Evolutionary conservation across 495 filamentous ascomycete species (phyloP).

Genomic region (Tuber brumale): DNA sequence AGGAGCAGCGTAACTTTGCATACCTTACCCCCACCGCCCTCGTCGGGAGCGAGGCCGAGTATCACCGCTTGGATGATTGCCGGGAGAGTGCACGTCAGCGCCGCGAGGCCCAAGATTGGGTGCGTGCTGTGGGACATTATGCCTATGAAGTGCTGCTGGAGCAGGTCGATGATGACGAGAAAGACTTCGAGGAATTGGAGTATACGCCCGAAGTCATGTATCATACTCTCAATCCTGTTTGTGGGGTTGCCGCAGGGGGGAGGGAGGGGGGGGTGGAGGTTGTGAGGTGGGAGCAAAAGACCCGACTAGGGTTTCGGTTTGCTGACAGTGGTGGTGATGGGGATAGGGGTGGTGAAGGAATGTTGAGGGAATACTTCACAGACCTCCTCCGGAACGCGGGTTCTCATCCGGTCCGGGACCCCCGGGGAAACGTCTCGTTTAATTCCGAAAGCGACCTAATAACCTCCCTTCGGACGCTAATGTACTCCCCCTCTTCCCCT

Average conservation of each 20-base stretch:
- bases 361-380: conserved; percentile 22
- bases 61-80: neutral
- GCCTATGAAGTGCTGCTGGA: neutral
- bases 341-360: conserved; percentile 38
- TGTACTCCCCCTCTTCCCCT: neutral
- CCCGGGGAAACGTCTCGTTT: neutral
- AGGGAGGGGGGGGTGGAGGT: conserved; percentile 58
- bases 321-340: conserved; percentile 29
- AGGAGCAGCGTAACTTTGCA: too few relatives aligned
- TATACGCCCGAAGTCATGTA: neutral
- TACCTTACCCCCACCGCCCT: neutral
- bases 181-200: neutral
- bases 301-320: conserved; percentile 50
- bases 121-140: neutral
- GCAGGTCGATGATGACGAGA: conserved; percentile 50
- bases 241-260: conserved; percentile 28
- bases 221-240: neutral
- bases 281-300: conserved; percentile 52
- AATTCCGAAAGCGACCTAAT: neutral
- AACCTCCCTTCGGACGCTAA: neutral
- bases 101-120: neutral
- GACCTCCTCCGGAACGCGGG: neutral
- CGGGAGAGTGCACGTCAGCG: neutral
- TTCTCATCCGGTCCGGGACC: neutral
- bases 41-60: neutral